Percentiles rank a stretch among this genome's conserved stretches.
Evolutionary conservation across 2,329 filamentous ascomycete species (phyloP).

Genomic region (Aspergillus melleus): DNA sequence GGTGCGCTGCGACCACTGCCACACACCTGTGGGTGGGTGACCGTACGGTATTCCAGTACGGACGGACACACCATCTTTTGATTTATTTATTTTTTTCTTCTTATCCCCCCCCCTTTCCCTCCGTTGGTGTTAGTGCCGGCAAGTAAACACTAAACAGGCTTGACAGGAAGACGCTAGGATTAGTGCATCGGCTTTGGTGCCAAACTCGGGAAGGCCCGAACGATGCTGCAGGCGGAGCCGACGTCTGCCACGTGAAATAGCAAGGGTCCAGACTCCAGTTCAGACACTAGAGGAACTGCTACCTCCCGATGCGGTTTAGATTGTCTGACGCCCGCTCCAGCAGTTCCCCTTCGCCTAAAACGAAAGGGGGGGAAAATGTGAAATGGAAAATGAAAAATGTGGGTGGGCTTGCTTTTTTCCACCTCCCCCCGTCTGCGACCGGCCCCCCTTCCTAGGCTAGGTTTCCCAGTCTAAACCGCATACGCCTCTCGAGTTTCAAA

Average conservation of each 20-base stretch:
- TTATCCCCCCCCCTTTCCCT: neutral
- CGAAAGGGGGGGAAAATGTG: neutral
- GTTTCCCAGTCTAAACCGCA: neutral
- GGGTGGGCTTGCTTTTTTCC: neutral
- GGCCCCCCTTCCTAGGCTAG: neutral
- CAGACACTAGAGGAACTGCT: slow-evolving; percentile 14
- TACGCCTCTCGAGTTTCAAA: neutral
- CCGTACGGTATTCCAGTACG: neutral
- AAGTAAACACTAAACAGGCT: neutral
- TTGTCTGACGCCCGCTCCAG: slow-evolving; percentile 24
- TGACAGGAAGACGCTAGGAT: neutral
- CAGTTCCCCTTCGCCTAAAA: slow-evolving; percentile 18
- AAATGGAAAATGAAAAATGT: neutral
- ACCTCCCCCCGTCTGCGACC: neutral
- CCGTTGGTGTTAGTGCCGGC: neutral
- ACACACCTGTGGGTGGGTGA: neutral
- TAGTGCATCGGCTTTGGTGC: slow-evolving; percentile 31
- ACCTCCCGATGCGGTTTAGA: slow-evolving; percentile 9
- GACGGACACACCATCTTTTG: neutral
- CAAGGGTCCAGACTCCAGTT: slow-evolving; percentile 26
- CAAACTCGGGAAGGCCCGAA: slow-evolving; percentile 31
- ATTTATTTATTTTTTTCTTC: neutral
- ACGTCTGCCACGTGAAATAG: slow-evolving; percentile 27
- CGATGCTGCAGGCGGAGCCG: slow-evolving; percentile 21
- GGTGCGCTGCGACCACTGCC: neutral